Conservation (phyloP, 2,329 filamentous ascomycete genomes). For the Salinomyces thailandicus region DNA sequence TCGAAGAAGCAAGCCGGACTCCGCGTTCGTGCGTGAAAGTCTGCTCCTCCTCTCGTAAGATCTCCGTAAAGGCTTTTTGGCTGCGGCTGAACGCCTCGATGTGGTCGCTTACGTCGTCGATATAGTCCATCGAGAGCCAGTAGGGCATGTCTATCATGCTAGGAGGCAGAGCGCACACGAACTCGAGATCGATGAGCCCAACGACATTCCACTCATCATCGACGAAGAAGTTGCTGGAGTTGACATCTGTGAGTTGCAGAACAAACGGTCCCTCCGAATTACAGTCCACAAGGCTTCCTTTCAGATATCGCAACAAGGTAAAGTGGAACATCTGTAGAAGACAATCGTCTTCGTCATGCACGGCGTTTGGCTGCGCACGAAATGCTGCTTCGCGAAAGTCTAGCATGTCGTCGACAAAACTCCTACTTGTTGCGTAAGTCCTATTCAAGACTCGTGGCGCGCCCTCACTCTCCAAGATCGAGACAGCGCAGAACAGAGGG, state of each 20-base stretch:
- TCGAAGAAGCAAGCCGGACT: neutral
- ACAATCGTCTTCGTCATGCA: conserved; percentile 14
- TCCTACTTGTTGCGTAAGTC: neutral
- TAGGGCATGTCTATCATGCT: conserved; percentile 20
- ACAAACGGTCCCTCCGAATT: conserved; percentile 8
- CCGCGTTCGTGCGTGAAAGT: neutral
- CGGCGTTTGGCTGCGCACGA: conserved; percentile 4
- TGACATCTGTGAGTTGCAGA: conserved; percentile 28
- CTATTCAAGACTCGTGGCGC: conserved; percentile 1
- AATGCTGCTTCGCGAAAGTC: conserved; percentile 1
- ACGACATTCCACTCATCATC: conserved; percentile 28
- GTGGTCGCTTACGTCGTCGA: conserved; percentile 5
- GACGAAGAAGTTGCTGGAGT: conserved; percentile 30
- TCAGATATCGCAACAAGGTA: neutral
- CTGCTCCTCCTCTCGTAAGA: neutral
- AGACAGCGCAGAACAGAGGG: conserved; percentile 1
- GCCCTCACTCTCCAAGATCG: conserved; percentile 3
- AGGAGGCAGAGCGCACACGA: conserved; percentile 23
- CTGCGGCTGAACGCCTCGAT: neutral
- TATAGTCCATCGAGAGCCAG: conserved; percentile 17
- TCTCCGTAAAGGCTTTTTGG: neutral
- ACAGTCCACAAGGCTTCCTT: neutral
- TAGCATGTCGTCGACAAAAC: conserved; percentile 2
- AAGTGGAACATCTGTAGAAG: conserved; percentile 2
- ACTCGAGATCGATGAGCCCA: conserved; percentile 27